Conservation (phyloP, 257 asterid species). For the Plantago major region DNA sequence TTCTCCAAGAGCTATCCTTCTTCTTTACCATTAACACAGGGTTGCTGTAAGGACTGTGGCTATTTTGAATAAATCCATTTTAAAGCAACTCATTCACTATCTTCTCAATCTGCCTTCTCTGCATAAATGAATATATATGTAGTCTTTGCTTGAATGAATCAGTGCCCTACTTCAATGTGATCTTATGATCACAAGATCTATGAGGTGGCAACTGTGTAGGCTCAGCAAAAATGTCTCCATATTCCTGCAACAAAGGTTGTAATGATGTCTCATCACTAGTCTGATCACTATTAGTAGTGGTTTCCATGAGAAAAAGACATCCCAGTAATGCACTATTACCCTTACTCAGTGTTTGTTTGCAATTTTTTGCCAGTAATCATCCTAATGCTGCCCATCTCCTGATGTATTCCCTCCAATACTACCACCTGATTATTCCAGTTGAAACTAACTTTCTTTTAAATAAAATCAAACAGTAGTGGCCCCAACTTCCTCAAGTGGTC, state of each 20-base stretch:
- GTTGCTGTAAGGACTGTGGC: too few relatives aligned
- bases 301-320: not conserved
- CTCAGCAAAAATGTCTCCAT: not conserved
- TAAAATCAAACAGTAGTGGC: not conserved
- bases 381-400: not conserved
- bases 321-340: not conserved
- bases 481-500: not conserved
- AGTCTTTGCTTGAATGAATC: not conserved
- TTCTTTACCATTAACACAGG: too few relatives aligned
- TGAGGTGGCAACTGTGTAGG: not conserved
- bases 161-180: not conserved
- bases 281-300: too few relatives aligned
- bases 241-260: too few relatives aligned
- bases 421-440: not conserved
- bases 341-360: not conserved
- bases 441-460: not conserved
- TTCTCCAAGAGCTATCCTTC: too few relatives aligned
- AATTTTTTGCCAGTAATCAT: not conserved
- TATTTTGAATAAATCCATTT: not conserved
- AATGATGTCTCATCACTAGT: too few relatives aligned
- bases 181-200: not conserved
- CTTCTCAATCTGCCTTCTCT: conserved; percentile 6
- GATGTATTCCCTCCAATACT: not conserved
- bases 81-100: conserved; percentile 1
- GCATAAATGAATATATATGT: not conserved